phyloP scores from a whole-genome alignment of 495 filamentous ascomycete species.

The Neurospora tetrasperma region DNA sequence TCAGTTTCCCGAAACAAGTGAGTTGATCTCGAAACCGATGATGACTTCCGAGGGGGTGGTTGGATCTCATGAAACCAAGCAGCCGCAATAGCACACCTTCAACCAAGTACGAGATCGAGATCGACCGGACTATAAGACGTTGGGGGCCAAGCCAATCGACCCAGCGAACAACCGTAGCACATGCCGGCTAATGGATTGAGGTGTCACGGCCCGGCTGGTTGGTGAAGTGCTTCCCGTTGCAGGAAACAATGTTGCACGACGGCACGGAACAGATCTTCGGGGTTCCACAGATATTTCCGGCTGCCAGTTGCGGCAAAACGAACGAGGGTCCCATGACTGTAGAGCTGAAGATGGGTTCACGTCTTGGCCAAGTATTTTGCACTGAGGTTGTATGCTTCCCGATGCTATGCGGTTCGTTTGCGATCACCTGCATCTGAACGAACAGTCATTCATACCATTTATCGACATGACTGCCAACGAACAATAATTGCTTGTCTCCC shows the following conservation, averaged over 20 bases:
- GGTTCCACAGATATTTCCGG: background rate
- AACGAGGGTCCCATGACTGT: background rate
- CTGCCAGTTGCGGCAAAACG: background rate
- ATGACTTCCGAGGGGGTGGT: background rate
- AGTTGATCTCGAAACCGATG: background rate
- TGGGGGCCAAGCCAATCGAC: background rate
- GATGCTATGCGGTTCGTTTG: background rate
- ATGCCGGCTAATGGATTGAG: background rate
- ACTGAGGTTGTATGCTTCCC: background rate
- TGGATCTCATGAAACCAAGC: background rate
- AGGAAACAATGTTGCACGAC: background rate
- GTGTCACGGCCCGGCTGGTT: background rate
- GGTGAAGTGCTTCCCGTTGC: background rate
- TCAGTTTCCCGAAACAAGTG: background rate
- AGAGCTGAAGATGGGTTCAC: background rate
- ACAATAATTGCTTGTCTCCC: background rate
- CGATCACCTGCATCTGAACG: background rate
- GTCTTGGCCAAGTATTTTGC: background rate
- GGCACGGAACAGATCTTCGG: background rate
- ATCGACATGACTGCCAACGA: background rate
- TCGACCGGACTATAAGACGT: background rate
- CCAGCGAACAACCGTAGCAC: background rate
- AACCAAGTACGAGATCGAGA: background rate
- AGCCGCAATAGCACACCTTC: background rate
- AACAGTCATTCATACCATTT: background rate